phyloP scores from a whole-genome alignment of 2,329 filamentous ascomycete species.

The Fusarium vanettenii region DNA sequence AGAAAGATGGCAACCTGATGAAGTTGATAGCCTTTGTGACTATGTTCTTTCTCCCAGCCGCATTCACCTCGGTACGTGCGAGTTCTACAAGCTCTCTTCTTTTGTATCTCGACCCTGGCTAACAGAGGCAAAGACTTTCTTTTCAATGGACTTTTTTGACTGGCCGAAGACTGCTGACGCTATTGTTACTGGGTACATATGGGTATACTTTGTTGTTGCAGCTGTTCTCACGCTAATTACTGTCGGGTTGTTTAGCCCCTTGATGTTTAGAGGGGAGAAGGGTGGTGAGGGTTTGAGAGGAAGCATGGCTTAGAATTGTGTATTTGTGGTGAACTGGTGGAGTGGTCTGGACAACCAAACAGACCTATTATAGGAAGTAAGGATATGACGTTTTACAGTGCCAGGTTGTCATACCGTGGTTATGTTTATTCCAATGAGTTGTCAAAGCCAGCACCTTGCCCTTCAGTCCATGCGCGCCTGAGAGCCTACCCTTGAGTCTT shows the following conservation, averaged over 20 bases:
- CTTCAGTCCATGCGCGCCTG: background rate
- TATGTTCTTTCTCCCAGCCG: constrained; percentile 13
- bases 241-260: background rate
- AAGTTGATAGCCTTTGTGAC: background rate
- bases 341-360: background rate
- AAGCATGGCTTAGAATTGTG: background rate
- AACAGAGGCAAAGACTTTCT: background rate
- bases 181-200: background rate
- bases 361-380: background rate
- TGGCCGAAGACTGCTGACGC: background rate
- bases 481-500: background rate
- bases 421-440: background rate
- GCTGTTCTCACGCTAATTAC: background rate
- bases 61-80: constrained; percentile 4
- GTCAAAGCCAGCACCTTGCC: too few relatives aligned
- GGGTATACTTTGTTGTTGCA: constrained; percentile 11
- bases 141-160: constrained; percentile 8
- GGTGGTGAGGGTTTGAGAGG: background rate
- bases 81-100: rapidly evolving
- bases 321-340: background rate
- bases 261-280: background rate
- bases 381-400: background rate
- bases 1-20: background rate
- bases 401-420: background rate
- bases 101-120: background rate